phyloP scores from a whole-genome alignment of 2,329 filamentous ascomycete genomes.

The Fusarium annulatum region DNA sequence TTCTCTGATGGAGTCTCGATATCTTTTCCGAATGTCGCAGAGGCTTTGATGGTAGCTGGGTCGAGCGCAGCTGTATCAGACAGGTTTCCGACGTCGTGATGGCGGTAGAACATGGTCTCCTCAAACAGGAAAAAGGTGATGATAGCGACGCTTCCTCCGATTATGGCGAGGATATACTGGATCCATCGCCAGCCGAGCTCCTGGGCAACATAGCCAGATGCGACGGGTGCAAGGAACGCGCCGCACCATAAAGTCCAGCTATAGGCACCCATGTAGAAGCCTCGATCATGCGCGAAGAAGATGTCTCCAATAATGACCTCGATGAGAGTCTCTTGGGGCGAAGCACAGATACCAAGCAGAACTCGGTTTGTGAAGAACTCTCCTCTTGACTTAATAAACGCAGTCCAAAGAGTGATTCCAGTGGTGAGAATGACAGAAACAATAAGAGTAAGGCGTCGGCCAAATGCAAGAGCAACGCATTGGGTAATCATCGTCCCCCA shows the following conservation, averaged over 20 bases:
- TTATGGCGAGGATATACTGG: constrained; percentile 37
- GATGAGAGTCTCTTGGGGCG: constrained; percentile 37
- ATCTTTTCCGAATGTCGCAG: not conserved
- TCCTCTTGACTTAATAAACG: constrained; percentile 30
- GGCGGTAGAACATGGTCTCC: constrained; percentile 41
- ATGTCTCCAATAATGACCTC: constrained; percentile 2
- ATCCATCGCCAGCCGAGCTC: constrained; percentile 39
- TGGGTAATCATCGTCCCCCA: not conserved
- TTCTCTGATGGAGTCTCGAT: not conserved
- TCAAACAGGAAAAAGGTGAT: constrained; percentile 40
- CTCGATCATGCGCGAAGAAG: constrained; percentile 37
- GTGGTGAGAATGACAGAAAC: constrained; percentile 32
- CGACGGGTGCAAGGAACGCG: constrained; percentile 40
- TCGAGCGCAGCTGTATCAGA: not conserved
- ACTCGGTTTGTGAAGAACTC: constrained; percentile 43
- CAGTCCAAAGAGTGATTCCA: constrained; percentile 36
- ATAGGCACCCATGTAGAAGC: constrained; percentile 43
- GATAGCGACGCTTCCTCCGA: constrained; percentile 21
- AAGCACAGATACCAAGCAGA: constrained; percentile 37
- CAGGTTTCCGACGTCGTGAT: not conserved
- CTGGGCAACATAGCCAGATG: constrained; percentile 39
- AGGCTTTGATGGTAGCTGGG: not conserved
- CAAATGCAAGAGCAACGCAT: not conserved
- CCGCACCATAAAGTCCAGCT: constrained; percentile 42
- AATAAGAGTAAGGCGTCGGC: not conserved